Conservation (phyloP, 1,139 yeast genomes). For the Saccharomyces uvarum region DNA sequence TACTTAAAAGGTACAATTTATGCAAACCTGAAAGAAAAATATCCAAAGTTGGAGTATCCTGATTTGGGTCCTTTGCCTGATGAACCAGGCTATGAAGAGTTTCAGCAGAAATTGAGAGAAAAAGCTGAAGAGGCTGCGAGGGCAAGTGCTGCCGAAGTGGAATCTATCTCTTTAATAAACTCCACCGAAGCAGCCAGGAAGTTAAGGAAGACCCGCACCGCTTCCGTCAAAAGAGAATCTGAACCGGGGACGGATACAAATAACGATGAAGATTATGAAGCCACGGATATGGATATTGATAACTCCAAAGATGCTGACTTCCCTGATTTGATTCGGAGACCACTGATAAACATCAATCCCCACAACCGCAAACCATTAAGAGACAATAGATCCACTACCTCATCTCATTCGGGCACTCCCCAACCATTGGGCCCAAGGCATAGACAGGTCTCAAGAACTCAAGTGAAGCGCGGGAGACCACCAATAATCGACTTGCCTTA, state of each 20-base stretch:
- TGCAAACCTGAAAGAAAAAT: constrained; percentile 41
- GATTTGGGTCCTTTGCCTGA: constrained; percentile 69
- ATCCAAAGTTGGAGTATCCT: constrained; percentile 49
- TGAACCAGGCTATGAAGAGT: constrained; percentile 27
- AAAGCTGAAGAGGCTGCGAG: constrained; percentile 5
- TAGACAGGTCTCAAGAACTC: constrained; percentile 29
- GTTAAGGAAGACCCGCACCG: neutral
- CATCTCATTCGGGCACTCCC: constrained; percentile 19
- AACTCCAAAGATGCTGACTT: constrained; percentile 5
- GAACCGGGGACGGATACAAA: constrained; percentile 15
- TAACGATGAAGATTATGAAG: constrained; percentile 17
- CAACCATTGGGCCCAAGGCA: constrained; percentile 21
- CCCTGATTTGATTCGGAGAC: neutral
- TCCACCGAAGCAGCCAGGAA: constrained; percentile 7
- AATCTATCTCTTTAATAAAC: constrained; percentile 4
- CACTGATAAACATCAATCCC: neutral
- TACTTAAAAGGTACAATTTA: constrained; percentile 49
- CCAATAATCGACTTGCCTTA: constrained; percentile 93
- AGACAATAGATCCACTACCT: neutral
- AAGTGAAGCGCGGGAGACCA: constrained; percentile 70
- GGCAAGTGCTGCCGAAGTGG: constrained; percentile 1
- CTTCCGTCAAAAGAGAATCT: neutral
- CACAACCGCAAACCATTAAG: neutral
- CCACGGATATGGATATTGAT: constrained; percentile 34
- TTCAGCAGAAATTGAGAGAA: constrained; percentile 4